These are phyloP conservation scores for Helicocarpus griseus DNA, from an alignment of 2,329 filamentous ascomycete species.

Conservation along the genomic window DNA sequence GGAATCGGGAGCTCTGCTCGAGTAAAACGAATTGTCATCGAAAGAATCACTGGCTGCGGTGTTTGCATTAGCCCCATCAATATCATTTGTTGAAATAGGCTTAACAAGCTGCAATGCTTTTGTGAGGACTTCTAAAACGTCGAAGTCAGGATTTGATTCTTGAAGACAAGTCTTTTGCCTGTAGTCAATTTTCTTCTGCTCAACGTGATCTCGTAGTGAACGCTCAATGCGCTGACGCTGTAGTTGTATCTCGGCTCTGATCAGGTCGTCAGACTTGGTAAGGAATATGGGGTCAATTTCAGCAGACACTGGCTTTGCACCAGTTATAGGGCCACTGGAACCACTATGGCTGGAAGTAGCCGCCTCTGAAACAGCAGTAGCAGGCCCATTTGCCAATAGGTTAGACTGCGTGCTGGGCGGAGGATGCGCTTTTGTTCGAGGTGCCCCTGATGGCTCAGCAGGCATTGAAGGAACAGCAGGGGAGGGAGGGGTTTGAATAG, in stretches of 20 bases:
- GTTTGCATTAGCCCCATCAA: conserved; percentile 49
- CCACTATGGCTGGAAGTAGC: conserved; percentile 16
- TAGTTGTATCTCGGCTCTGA: conserved; percentile 70
- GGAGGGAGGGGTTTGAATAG: conserved; percentile 23
- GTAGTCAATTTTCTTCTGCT: conserved; percentile 46
- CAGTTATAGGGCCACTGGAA: conserved; percentile 8
- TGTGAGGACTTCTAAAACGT: conserved; percentile 62
- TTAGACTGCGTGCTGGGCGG: conserved; percentile 7
- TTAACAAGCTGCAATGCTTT: conserved; percentile 63
- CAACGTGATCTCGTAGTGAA: conserved; percentile 64
- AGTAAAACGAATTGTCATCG: conserved; percentile 93
- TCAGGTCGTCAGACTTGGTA: conserved; percentile 74
- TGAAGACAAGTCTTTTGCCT: conserved; percentile 41
- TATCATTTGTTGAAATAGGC: conserved; percentile 49
- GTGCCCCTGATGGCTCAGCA: conserved; percentile 13
- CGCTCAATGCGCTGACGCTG: conserved; percentile 76
- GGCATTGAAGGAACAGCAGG: conserved; percentile 22
- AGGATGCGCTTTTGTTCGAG: conserved; percentile 14
- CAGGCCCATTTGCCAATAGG: conserved; percentile 14
- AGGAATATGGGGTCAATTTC: conserved; percentile 75
- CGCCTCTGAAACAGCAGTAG: conserved; percentile 12
- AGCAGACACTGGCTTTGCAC: conserved; percentile 48
- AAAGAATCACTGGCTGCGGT: conserved; percentile 67
- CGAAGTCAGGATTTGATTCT: conserved; percentile 53
- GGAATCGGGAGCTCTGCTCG: conserved; percentile 78